Evolutionary conservation across 345 rosid genomes (phyloP).

Genomic region (Pugionium cornutum): DNA sequence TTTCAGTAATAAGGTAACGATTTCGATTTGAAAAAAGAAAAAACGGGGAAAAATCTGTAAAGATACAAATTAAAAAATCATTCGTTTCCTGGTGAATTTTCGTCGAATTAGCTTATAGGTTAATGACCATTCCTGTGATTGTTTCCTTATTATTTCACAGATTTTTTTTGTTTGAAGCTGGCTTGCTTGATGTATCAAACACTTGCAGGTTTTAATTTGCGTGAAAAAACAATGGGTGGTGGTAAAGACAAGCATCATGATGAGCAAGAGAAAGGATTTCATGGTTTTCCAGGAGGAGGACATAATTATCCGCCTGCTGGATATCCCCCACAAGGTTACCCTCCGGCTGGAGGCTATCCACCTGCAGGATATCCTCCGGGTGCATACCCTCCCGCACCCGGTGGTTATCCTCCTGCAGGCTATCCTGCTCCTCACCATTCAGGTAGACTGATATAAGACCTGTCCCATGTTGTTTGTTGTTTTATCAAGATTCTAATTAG

Average conservation of each 20-base stretch:
- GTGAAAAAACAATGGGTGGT: conserved; percentile 31
- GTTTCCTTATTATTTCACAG: neutral
- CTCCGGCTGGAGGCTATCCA: conserved; percentile 44
- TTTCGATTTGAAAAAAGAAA: neutral
- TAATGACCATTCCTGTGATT: neutral
- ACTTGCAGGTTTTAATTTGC: conserved; percentile 32
- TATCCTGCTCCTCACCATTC: conserved; percentile 39
- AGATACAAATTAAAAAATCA: neutral
- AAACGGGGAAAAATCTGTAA: neutral
- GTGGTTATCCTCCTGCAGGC: conserved; percentile 52
- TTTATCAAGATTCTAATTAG: neutral
- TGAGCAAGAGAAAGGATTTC: conserved; percentile 47
- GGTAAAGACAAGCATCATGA: conserved; percentile 42
- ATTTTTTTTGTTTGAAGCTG: conserved; percentile 10
- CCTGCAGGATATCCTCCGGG: conserved; percentile 48
- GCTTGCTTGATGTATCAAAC: conserved; percentile 36
- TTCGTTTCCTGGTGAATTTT: neutral
- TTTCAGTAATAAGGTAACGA: neutral
- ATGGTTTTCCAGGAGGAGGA: conserved; percentile 41
- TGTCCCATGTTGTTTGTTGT: neutral
- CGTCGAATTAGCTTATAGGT: neutral
- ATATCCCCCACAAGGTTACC: conserved; percentile 46
- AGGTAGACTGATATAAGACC: conserved; percentile 22
- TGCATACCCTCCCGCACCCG: conserved; percentile 64
- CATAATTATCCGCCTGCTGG: conserved; percentile 42